These are phyloP conservation scores for Chenopodium album DNA, from an alignment of 148 eudicot genomes.

Conservation along the genomic window DNA sequence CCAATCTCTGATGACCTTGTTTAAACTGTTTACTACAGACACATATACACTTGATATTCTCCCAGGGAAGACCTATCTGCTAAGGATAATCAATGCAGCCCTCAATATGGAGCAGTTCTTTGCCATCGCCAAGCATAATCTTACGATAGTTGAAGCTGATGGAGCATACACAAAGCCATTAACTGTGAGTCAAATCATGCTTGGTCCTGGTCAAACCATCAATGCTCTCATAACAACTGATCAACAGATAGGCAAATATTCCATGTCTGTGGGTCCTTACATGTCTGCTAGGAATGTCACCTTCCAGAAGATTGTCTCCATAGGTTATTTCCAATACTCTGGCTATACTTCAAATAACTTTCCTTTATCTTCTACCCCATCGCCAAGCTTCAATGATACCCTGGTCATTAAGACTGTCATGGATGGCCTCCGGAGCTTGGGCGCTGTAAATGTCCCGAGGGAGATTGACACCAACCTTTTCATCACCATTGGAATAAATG, in stretches of 20 bases:
- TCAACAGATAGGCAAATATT: slow-evolving; percentile 45
- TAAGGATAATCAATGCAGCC: slow-evolving; percentile 58
- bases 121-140: slow-evolving; percentile 56
- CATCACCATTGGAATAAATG: slow-evolving; percentile 58
- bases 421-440: slow-evolving; percentile 51
- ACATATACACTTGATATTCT: slow-evolving; percentile 45
- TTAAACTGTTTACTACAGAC: slow-evolving; percentile 35
- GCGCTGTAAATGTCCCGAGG: slow-evolving; percentile 38
- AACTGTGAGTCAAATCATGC: slow-evolving; percentile 46
- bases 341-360: slow-evolving; percentile 38
- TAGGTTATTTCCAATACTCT: slow-evolving; percentile 53
- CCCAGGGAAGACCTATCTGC: slow-evolving; percentile 58
- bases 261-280: slow-evolving; percentile 63
- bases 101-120: slow-evolving; percentile 64
- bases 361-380: slow-evolving; percentile 37
- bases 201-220: slow-evolving; percentile 65
- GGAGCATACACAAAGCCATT: slow-evolving; percentile 60
- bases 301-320: slow-evolving; percentile 49
- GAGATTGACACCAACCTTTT: slow-evolving; percentile 61
- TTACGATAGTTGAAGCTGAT: slow-evolving; percentile 66
- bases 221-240: slow-evolving; percentile 53
- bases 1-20: neutral
- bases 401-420: slow-evolving; percentile 45
- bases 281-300: slow-evolving; percentile 54
- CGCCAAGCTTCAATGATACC: slow-evolving; percentile 53